Conservation (phyloP, 495 filamentous ascomycete genomes). For the Hyphodiscus hymeniophilus region DNA sequence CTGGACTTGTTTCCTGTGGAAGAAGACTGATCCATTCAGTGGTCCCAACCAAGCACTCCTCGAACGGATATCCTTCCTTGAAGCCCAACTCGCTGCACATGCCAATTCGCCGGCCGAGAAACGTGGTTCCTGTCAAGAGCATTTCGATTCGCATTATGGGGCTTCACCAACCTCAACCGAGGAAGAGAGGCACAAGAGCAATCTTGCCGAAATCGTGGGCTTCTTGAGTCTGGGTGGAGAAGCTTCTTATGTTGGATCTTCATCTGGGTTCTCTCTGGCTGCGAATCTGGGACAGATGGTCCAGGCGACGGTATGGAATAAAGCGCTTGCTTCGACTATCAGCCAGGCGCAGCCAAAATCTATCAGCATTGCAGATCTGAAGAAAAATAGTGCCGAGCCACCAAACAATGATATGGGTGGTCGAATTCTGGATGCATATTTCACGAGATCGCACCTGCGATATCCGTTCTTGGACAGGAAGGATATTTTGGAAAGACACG, state of each 20-base stretch:
- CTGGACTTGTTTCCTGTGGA: neutral
- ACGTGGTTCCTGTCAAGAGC: constrained; percentile 19
- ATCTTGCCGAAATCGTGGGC: constrained; percentile 43
- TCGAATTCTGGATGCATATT: constrained; percentile 38
- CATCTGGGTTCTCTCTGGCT: constrained; percentile 41
- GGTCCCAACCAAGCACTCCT: constrained; percentile 41
- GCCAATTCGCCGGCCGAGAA: constrained; percentile 16
- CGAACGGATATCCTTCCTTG: constrained; percentile 39
- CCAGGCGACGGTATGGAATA: constrained; percentile 44
- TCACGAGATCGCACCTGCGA: constrained; percentile 36
- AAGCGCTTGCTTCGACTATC: constrained; percentile 32
- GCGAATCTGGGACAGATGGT: constrained; percentile 46
- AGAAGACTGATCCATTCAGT: constrained; percentile 2
- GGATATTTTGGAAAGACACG: constrained; percentile 36
- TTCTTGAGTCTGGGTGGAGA: constrained; percentile 43
- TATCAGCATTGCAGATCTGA: constrained; percentile 31
- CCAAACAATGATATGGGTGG: constrained; percentile 41
- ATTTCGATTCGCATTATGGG: constrained; percentile 24
- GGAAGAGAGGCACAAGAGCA: constrained; percentile 26
- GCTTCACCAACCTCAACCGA: constrained; percentile 20
- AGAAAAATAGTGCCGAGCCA: constrained; percentile 36
- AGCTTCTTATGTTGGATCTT: constrained; percentile 44
- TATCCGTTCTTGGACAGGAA: constrained; percentile 44
- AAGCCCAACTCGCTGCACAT: constrained; percentile 28
- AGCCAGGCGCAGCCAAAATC: constrained; percentile 25